Conservation (phyloP, 2,329 filamentous ascomycete genomes). For the Pestalotiopsis sp. region DNA sequence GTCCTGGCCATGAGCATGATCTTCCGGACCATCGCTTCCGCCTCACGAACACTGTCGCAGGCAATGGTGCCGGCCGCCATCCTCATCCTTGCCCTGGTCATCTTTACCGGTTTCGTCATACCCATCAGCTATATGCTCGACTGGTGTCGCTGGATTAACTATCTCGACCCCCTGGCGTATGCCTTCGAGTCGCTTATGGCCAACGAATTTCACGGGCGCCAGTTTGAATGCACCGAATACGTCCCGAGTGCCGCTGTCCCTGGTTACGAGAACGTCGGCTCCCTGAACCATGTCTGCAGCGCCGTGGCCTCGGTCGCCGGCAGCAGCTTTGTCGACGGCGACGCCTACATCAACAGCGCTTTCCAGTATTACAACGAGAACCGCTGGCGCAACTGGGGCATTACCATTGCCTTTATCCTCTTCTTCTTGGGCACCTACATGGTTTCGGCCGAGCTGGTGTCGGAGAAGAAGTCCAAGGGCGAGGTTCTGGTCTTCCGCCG, state of each 20-base stretch:
- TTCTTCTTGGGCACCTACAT: slow-evolving; percentile 62
- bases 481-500: slow-evolving; percentile 72
- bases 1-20: slow-evolving; percentile 81
- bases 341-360: slow-evolving; percentile 51
- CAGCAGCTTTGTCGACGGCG: slow-evolving; percentile 49
- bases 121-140: slow-evolving; percentile 66
- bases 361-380: slow-evolving; percentile 58
- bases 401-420: slow-evolving; percentile 61
- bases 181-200: slow-evolving; percentile 77
- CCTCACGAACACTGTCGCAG: slow-evolving; percentile 68
- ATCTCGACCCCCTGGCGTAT: slow-evolving; percentile 74
- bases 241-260: slow-evolving; percentile 37
- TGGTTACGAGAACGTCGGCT: slow-evolving; percentile 34
- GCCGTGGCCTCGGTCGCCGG: slow-evolving; percentile 57
- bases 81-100: slow-evolving; percentile 64
- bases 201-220: slow-evolving; percentile 72
- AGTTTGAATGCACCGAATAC: slow-evolving; percentile 52
- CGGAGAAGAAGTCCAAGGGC: slow-evolving; percentile 67
- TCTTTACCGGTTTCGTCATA: slow-evolving; percentile 68
- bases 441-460: slow-evolving; percentile 62
- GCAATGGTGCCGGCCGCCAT: slow-evolving; percentile 57
- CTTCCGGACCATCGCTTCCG: slow-evolving; percentile 74
- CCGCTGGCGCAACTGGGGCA: slow-evolving; percentile 70
- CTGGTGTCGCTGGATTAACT: slow-evolving; percentile 82
- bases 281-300: slow-evolving; percentile 51